Base-by-base conservation (phyloP, 179 eudicot genomes). In the Monotropa hypopitys region DNA sequence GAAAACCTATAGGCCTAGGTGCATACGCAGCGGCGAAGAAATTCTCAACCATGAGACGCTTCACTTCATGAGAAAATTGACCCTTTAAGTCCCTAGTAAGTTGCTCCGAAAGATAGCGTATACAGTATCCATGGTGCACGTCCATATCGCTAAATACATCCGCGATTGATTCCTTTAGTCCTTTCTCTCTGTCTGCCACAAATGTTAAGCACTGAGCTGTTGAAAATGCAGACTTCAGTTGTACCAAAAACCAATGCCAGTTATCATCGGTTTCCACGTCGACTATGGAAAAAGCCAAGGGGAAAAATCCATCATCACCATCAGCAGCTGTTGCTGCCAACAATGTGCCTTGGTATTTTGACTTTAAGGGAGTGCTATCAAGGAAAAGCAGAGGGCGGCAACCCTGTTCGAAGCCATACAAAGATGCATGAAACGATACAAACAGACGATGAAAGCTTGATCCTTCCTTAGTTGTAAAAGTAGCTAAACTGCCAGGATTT, bases 401-500 rank as follows among this genome's bases (percentile, higher is more conserved):
- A 12, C 97, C 97, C 32, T 94, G 90, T 79, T 81, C 86, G 79
- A 94, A 94, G 5, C 98, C 98, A 78, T 84, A 81, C 32, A 89
- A 59, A 5, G 97, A 92, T 26, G 97, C 97, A 86, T 86, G 89
- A 79, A 94, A 94, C 6, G 97, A 86, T 69, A 94, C 97, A 84
- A 91, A 94, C n/a, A 94, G 87, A 23, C 97, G 89, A 74, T 92
- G 97, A 69, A 94, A 94, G 74, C 93, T 94, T 33, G 93, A 90
- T 81, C 92, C 97, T 1, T 92, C 95, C 77, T 91, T 94, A 15
- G 98, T 94, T 2, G 93, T 85, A 81, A 92, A 91, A 74, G 97
- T 91, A 80, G 97, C 98, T 50, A 92, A 80, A 85, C 98, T 94
- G 30, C 98, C 97, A 59, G 95, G 98, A 90, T 94, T 94, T 75